Percentiles rank a stretch among this genome's conserved stretches.
phyloP scores from a whole-genome alignment of 2,329 filamentous ascomycete species.

The Neoascochyta sp. region DNA sequence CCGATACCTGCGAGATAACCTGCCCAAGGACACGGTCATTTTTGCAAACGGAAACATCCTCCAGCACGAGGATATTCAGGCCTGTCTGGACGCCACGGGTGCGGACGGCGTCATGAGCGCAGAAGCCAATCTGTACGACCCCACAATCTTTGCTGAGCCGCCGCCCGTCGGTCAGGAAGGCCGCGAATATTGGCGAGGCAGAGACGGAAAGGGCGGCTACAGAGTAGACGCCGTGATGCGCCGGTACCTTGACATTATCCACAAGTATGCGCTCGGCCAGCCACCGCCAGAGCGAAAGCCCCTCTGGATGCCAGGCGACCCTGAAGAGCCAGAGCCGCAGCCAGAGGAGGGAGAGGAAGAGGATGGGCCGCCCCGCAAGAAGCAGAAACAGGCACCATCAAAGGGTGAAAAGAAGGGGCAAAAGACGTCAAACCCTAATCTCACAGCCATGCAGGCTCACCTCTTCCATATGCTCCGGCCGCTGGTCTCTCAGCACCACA shows the following conservation, averaged over 20 bases:
- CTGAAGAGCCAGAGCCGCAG: constrained; percentile 35
- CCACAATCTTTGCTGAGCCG: constrained; percentile 72
- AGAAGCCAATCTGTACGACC: constrained; percentile 91
- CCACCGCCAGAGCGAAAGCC: constrained; percentile 65
- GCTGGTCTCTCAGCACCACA: constrained; percentile 73
- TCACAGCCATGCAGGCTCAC: constrained; percentile 81
- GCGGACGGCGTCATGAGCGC: constrained; percentile 94
- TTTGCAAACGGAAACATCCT: constrained; percentile 97
- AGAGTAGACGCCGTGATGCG: constrained; percentile 83
- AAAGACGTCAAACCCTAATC: constrained; percentile 58
- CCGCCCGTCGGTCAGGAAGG: constrained; percentile 63
- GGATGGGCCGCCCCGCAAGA: constrained; percentile 37
- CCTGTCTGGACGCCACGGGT: constrained; percentile 76
- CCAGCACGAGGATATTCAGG: constrained; percentile 70
- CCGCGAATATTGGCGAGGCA: constrained; percentile 79
- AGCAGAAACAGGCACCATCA: constrained; percentile 27
- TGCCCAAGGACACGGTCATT: constrained; percentile 84
- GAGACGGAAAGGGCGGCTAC: constrained; percentile 76
- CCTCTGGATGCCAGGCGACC: constrained; percentile 65
- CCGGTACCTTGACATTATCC: constrained; percentile 86
- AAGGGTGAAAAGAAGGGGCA: constrained; percentile 49
- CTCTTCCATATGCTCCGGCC: constrained; percentile 87
- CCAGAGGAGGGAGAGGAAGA: constrained; percentile 18
- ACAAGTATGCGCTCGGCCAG: constrained; percentile 67
- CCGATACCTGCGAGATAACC: constrained; percentile 72